Evolutionary conservation across 345 rosid genomes (phyloP).

Genomic region (Isatis tinctoria): DNA sequence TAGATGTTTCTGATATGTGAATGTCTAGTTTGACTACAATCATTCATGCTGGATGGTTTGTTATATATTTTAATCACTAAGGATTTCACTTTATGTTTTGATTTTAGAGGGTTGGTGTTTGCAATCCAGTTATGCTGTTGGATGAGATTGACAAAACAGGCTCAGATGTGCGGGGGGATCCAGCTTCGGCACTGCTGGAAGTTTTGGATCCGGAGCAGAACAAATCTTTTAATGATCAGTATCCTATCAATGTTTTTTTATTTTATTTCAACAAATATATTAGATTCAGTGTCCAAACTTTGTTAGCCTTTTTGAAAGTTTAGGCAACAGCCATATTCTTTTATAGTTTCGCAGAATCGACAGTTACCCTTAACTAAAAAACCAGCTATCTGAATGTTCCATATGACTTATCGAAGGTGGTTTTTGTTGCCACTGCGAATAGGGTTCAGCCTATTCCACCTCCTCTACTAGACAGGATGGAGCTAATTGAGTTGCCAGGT

Average conservation of each 20-base stretch:
- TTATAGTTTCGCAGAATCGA: neutral
- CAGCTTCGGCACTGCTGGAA: constrained; percentile 97
- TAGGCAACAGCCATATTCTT: neutral
- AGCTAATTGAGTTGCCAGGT: constrained; percentile 95
- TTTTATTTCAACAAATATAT: neutral
- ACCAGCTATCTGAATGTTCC: constrained; percentile 94
- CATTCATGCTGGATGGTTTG: constrained; percentile 5
- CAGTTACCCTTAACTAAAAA: constrained; percentile 49
- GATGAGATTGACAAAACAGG: constrained; percentile 99
- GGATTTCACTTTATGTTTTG: constrained; percentile 26
- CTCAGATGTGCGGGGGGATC: constrained; percentile 97
- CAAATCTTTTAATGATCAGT: constrained; percentile 90
- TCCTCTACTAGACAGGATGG: constrained; percentile 94
- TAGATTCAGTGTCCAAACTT: neutral
- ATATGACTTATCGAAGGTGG: constrained; percentile 92
- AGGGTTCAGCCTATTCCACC: constrained; percentile 95
- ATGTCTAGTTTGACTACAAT: neutral
- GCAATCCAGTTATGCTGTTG: constrained; percentile 95
- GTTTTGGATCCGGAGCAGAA: constrained; percentile 99
- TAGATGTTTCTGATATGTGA: neutral
- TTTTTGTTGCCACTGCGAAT: constrained; percentile 96
- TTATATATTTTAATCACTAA: neutral
- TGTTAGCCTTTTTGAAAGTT: neutral
- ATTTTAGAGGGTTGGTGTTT: constrained; percentile 81
- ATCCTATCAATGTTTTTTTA: constrained; percentile 47